Percentiles rank a stretch among this genome's conserved stretches.
Conservation (phyloP, 73 alveolate genomes). For the Stentor roeselii region DNA sequence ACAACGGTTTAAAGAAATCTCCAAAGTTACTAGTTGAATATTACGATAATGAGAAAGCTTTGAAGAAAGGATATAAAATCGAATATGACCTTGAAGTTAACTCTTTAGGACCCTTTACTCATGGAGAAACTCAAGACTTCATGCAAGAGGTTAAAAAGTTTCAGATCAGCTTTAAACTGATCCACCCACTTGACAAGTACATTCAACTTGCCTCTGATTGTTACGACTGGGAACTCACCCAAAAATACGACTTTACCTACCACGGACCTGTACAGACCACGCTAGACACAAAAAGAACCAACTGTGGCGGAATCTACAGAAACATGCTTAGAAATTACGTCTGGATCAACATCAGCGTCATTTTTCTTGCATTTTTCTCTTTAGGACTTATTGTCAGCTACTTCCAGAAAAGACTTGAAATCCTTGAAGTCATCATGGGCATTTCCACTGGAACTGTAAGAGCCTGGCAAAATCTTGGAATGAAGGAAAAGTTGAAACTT, state of each 20-base stretch:
- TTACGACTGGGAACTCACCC: not conserved
- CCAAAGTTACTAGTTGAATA: not conserved
- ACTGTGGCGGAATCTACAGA: not conserved
- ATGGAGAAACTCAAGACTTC: not conserved
- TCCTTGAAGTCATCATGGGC: conserved; percentile 27
- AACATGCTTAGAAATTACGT: conserved; percentile 18
- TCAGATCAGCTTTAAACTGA: not conserved
- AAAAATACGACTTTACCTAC: not conserved
- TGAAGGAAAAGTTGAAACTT: conserved; percentile 54
- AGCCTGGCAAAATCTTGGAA: conserved; percentile 54
- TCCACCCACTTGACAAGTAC: not conserved
- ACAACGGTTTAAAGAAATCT: not conserved
- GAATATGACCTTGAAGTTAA: not conserved
- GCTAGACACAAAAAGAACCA: not conserved
- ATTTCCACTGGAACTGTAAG: not conserved
- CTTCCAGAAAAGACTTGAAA: conserved; percentile 56
- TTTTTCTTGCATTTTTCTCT: conserved; percentile 45
- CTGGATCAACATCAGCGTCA: conserved; percentile 61
- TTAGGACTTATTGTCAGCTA: conserved; percentile 46
- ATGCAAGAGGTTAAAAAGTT: not conserved
- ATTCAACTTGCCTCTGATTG: not conserved
- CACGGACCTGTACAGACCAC: not conserved
- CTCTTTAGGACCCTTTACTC: not conserved
- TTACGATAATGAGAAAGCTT: not conserved
- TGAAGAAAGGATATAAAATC: not conserved